Percentiles rank a stretch among this genome's conserved stretches.
These are phyloP conservation scores for Fusarium globosum DNA, from an alignment of 2,329 filamentous ascomycete genomes.

Conservation along the genomic window DNA sequence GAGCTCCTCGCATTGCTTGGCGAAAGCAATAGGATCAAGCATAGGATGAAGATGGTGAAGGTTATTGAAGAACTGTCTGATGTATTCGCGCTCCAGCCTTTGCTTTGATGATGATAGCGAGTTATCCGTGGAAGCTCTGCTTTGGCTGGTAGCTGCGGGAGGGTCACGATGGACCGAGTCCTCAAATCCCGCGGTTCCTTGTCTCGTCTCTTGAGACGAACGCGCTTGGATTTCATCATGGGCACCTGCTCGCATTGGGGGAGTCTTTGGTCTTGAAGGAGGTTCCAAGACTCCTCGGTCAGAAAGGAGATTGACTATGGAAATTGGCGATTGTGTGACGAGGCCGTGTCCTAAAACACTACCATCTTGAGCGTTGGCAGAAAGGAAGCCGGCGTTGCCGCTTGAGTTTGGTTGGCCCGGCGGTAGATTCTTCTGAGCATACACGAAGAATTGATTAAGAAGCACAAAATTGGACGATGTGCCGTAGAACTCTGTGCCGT, in stretches of 20 bases:
- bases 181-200: fast-evolving
- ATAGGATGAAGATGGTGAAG: conserved; percentile 2
- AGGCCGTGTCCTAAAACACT: neutral
- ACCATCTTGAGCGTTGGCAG: neutral
- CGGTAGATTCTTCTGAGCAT: conserved; percentile 2
- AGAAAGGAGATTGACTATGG: neutral
- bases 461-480: conserved; percentile 8
- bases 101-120: neutral
- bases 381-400: neutral
- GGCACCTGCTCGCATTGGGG: neutral
- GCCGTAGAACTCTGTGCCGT: conserved; percentile 4
- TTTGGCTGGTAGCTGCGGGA: neutral
- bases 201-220: neutral
- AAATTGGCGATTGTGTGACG: neutral
- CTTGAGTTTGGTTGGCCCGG: neutral
- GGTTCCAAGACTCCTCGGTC: neutral
- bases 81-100: conserved; percentile 1
- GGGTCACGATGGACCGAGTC: neutral
- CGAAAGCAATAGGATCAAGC: neutral
- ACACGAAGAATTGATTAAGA: conserved; percentile 5
- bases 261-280: neutral
- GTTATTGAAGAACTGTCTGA: conserved; percentile 2
- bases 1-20: neutral
- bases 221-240: neutral
- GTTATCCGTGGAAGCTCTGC: neutral